Base-by-base conservation (phyloP, 202 grass and related monocot genomes). In the Alloteropsis angusta region DNA sequence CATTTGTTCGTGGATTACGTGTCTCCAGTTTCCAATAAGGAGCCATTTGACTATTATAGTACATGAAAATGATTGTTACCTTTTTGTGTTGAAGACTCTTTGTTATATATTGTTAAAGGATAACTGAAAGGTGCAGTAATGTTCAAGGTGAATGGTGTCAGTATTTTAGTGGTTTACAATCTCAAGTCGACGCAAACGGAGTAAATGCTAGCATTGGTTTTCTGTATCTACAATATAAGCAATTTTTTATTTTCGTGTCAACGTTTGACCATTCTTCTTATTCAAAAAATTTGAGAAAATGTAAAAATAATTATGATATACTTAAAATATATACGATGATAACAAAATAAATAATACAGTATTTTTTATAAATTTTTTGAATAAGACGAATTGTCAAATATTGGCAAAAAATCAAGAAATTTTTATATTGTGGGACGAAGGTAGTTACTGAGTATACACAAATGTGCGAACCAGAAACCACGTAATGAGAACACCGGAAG, bases 1-100 rank as follows among this genome's bases (percentile, higher is more conserved):
- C 37, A 30, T 80, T 65, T 85, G 67, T 73, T 38, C 49, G 59
- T 67, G 76, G 45, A 56, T 63, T 82, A 42, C 34, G n/a, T 25
- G 17, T 55, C 32, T 70, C 25, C 16, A 49, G 30, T 70, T 17
- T 34, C 25, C 21, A 56, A 38, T 62, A 61, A 65, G 23, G 23
- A 46, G 21, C 1, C 17, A 50, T 19, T 63, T 79, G 18, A 17
- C 4, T 35, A n/a, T 42, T 22, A 16, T 77, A 6, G n/a, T 59
- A 6, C 17, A 48, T 13, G n/a, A 70, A 65, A 74, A 64, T 17
- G 9, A 43, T 64, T 47, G 1, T 4, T n/a, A 3, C 19, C 49
- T 77, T 14, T 48, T 5, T 39, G 35, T 36, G 23, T 28, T 60
- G n/a, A 46, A 43, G 7, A 35, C 13, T 25, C 2, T 68, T 43